These are phyloP conservation scores for Erigeron philadelphicus DNA, from an alignment of 140 eudicot species.

Conservation along the genomic window DNA sequence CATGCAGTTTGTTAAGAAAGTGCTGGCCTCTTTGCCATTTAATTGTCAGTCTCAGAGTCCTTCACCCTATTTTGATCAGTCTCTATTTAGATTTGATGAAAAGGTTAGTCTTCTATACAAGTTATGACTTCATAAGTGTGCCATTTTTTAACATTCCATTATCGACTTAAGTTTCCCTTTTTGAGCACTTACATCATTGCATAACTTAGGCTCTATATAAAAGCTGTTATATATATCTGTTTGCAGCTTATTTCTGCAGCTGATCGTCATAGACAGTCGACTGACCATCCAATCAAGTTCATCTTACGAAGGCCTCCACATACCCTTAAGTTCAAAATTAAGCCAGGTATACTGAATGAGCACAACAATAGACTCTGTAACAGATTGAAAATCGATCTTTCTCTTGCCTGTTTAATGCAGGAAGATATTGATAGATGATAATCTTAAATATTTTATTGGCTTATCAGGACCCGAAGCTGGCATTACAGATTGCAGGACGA, in stretches of 20 bases:
- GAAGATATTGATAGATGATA: not conserved
- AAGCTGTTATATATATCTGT: slow-evolving; percentile 1
- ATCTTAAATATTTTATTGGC: slow-evolving; percentile 3
- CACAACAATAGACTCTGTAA: not conserved
- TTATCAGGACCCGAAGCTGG: slow-evolving; percentile 86
- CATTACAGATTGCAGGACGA: slow-evolving; percentile 61
- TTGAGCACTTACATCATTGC: not conserved
- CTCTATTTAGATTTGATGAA: slow-evolving; percentile 89
- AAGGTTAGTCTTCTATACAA: slow-evolving; percentile 51
- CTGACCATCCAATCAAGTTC: slow-evolving; percentile 95
- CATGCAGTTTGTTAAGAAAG: slow-evolving; percentile 96
- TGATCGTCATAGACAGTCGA: slow-evolving; percentile 90
- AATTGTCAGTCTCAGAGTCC: slow-evolving; percentile 96
- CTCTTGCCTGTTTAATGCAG: slow-evolving; percentile 5
- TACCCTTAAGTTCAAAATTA: slow-evolving; percentile 75
- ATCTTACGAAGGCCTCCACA: slow-evolving; percentile 79
- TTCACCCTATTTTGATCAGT: slow-evolving; percentile 94
- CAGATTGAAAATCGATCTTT: not conserved
- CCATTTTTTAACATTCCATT: not conserved
- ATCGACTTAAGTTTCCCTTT: not conserved
- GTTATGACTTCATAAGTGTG: slow-evolving; percentile 16
- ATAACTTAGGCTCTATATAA: not conserved
- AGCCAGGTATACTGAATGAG: slow-evolving; percentile 50
- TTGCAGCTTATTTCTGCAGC: slow-evolving; percentile 93
- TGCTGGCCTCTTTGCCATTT: slow-evolving; percentile 70